Evolutionary conservation across 2,329 filamentous ascomycete species (phyloP), one percentile per base, ranked within the genome.

Genomic region (Talaromyces sp.): DNA sequence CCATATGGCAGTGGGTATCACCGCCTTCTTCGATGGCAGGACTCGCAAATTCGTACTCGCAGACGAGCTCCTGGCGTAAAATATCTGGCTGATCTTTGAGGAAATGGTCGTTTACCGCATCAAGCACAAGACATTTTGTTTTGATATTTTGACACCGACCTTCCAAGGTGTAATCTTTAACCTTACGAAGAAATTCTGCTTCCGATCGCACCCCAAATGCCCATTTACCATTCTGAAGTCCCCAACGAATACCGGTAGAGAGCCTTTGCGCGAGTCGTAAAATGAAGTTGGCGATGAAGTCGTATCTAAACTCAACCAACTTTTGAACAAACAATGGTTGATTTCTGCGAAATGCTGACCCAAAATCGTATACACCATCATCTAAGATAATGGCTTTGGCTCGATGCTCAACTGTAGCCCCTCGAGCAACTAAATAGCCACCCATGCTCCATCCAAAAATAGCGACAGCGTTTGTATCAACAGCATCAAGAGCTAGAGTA

Each of bases 361-460:
- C 63, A 49, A 65, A 63, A 32, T 65, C 63, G 14, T 63, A 65
- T 13, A 65, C 59, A 1, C 63, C 63, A 58, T 63, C 63, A 27
- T 65, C 58, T 6, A 65, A 55, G 38, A 67, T 63, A n/a, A 71
- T 62, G 11, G 71, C 71, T 1, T 64, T 62, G 3, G 69, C 61
- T 2, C 72, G 66, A 32, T 67, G 69, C 56, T 74, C 71, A 52
- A 69, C 58, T 4, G 69, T 67, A 2, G 70, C 69, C 10, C 64
- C 72, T 46, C 69, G 62, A 2, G 69, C 67, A 35, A 69, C 70
- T n/a, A 74, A 64, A 46, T 68, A 71, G 27, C 71, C 71, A 19
- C 71, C 72, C 56, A 73, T 65, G 13, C 65, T 68, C 59, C 65
- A 65, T 1, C 71, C 72, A 19, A 70, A 60, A 24, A 73, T 55